phyloP scores from a whole-genome alignment of 1,284 basidiomycete species.

The Sparassis latifolia region DNA sequence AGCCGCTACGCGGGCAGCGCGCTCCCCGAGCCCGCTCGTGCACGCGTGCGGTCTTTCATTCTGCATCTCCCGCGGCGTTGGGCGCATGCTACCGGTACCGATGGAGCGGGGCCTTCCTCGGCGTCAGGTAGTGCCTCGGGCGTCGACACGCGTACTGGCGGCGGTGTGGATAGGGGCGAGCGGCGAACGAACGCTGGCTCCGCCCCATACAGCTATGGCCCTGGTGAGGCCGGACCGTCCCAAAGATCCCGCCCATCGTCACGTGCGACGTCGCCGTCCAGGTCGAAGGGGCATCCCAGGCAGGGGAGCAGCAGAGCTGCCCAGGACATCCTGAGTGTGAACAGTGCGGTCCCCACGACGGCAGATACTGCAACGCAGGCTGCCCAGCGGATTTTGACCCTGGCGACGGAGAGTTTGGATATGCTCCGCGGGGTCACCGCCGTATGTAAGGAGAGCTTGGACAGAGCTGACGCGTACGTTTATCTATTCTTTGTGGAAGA shows the following conservation, averaged over 20 bases:
- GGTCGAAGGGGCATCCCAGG: conserved; percentile 19
- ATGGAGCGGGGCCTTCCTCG: conserved; percentile 6
- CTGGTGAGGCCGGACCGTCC: conserved; percentile 23
- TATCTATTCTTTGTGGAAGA: conserved; percentile 6
- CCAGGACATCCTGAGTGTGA: neutral
- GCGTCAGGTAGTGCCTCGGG: conserved; percentile 1
- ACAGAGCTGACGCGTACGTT: conserved; percentile 80
- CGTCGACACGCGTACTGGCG: neutral
- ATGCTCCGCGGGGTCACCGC: conserved; percentile 85
- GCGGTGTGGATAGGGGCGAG: conserved; percentile 10
- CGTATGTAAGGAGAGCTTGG: conserved; percentile 83
- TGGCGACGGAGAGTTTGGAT: conserved; percentile 87
- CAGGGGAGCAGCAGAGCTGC: conserved; percentile 15
- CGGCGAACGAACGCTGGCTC: conserved; percentile 13
- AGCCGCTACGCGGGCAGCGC: conserved; percentile 81
- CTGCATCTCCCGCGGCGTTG: conserved; percentile 77
- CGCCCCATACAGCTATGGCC: conserved; percentile 24
- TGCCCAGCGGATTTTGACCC: conserved; percentile 75
- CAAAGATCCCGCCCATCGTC: conserved; percentile 27
- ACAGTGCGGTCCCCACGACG: conserved; percentile 30
- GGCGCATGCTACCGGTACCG: conserved; percentile 36
- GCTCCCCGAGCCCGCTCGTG: conserved; percentile 78
- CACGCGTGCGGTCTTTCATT: conserved; percentile 75
- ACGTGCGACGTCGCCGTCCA: conserved; percentile 22
- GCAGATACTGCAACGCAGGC: conserved; percentile 58